Evolutionary conservation across 1,284 basidiomycete species (phyloP).

Genomic region (Moesziomyces globuligerus): DNA sequence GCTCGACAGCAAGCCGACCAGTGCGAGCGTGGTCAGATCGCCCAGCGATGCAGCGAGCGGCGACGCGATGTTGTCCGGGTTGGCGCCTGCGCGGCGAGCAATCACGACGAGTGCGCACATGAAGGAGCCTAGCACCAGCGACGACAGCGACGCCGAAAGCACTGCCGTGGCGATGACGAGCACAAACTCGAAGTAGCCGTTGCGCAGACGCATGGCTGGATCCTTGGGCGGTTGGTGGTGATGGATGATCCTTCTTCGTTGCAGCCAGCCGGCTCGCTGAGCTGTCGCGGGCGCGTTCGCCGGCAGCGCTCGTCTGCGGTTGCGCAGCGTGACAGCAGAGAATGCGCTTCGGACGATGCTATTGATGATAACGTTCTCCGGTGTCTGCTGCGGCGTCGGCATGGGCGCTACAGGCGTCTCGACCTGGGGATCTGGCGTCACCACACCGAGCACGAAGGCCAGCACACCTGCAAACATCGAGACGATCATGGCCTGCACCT

Average conservation of each 20-base stretch:
- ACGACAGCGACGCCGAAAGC: constrained; percentile 84
- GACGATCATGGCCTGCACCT: constrained; percentile 91
- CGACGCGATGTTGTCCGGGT: constrained; percentile 96
- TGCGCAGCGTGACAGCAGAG: constrained; percentile 20
- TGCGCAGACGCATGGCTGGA: constrained; percentile 60
- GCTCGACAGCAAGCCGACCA: constrained; percentile 66
- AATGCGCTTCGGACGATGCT: constrained; percentile 31
- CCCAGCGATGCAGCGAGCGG: constrained; percentile 91
- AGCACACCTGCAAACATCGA: constrained; percentile 85
- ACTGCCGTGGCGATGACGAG: constrained; percentile 90
- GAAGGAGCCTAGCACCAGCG: constrained; percentile 85
- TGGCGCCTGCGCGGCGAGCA: constrained; percentile 78
- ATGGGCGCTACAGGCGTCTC: constrained; percentile 13
- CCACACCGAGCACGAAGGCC: constrained; percentile 76
- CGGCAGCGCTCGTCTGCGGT: constrained; percentile 32
- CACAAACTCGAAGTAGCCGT: constrained; percentile 73
- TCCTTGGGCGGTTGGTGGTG: constrained; percentile 63
- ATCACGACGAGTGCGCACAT: constrained; percentile 87
- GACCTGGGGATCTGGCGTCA: constrained; percentile 24
- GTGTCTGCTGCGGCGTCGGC: constrained; percentile 17
- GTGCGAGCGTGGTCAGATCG: constrained; percentile 81
- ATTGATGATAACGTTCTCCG: constrained; percentile 33
- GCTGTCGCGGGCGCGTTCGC: neutral
- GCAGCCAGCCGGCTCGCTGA: constrained; percentile 7
- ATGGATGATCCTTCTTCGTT: constrained; percentile 60